Evolutionary conservation across 352 stramenopile genomes (phyloP), one percentile per base, ranked within the genome.

Genomic region (Pythium dissotocum): DNA sequence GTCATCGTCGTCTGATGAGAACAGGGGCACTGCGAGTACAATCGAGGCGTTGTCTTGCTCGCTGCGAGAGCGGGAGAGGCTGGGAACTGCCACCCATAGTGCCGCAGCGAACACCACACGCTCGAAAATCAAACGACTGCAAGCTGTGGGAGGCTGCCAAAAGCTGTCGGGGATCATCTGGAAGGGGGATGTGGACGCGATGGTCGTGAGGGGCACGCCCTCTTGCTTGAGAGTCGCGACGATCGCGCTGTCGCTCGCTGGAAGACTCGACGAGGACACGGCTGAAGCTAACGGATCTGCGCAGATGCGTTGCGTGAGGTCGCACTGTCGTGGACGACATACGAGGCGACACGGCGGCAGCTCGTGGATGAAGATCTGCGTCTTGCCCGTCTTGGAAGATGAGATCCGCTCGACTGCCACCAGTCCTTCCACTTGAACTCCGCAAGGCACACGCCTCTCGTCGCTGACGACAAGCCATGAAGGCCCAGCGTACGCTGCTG

Each of bases 321-420:
- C 18, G 13, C 16, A 56, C 36, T 53, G 54, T 48, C n/a, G 6
- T 52, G 36, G 52, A n/a, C 36, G 58, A 21, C 75, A 83, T 51
- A 70, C 61, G n/a, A 85, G 65, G 21, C 76, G 69, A 67, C 73
- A 83, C 16, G 63, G 40, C 30, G 78, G 76, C 36, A 85, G 54
- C 6, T 61, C 44, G 21, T 85, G 63, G 5, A 85, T 51, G 26
- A 58, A 71, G 1, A 70, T 74, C 2, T 64, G 46, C 6, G 21
- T 40, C 3, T 59, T 38, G 33, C 40, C 44, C 4, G 36, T 40
- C 32, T 26, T 65, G 8, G 48, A 24, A 6, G 36, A 53, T 21
- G 18, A n/a, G 13, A 61, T 13, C 24, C 76, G 55, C 52, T 79
- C 62, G 1, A 80, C 36, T 6, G 79, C 67, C 10, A 82, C 76